A percentile compares a stretch with the other conserved stretches of the same genome.
Conservation (phyloP, 1,139 yeast species). For the Magnusiomyces tetraspermus region DNA sequence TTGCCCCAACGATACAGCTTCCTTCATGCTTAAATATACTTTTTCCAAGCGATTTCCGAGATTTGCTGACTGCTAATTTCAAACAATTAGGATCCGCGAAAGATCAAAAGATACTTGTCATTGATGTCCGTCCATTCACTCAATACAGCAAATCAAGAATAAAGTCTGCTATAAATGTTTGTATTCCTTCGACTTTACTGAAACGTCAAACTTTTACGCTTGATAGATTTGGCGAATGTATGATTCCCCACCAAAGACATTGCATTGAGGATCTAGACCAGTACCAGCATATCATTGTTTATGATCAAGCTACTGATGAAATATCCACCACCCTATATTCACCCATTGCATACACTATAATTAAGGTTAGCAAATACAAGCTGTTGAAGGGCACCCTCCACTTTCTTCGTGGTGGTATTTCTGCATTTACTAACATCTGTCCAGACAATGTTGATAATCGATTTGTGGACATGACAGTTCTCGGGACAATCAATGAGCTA, state of each 20-base stretch:
- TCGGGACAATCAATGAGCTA: neutral
- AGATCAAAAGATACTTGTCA: conserved; percentile 23
- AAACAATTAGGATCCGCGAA: neutral
- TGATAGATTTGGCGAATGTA: conserved; percentile 46
- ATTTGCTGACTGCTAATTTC: neutral
- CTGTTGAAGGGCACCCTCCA: conserved; percentile 20
- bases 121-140: conserved; percentile 66
- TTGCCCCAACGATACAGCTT: conserved; percentile 11
- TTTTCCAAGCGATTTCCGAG: conserved; percentile 5
- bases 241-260: conserved; percentile 35
- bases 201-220: conserved; percentile 58
- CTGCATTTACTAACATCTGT: conserved; percentile 26
- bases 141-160: conserved; percentile 49
- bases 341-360: conserved; percentile 33
- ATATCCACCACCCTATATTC: conserved; percentile 31
- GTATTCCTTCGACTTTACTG: conserved; percentile 68
- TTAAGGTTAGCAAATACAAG: conserved; percentile 39
- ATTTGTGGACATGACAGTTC: conserved; percentile 1
- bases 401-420: conserved; percentile 32
- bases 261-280: conserved; percentile 23
- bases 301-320: conserved; percentile 38
- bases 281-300: conserved; percentile 38
- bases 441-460: conserved; percentile 23
- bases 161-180: conserved; percentile 51
- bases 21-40: conserved; percentile 8